Evolutionary conservation across 257 asterid species (phyloP), one percentile per base, ranked within the genome.

Genomic region (Paraleonurus japonicus): DNA sequence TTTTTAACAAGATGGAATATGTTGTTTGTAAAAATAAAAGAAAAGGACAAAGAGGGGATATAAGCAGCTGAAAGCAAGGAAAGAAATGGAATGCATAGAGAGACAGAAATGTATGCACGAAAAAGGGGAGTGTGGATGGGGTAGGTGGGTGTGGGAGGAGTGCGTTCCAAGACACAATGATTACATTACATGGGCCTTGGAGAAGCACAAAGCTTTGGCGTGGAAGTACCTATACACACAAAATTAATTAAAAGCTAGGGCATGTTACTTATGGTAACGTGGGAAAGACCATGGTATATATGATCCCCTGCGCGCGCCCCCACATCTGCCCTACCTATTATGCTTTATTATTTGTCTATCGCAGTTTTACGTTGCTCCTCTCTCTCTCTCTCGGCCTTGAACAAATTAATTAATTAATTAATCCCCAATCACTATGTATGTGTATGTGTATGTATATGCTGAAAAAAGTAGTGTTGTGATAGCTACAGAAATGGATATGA

Each of bases 101-200:
- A n/a, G n/a, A n/a, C n/a, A n/a, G n/a, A n/a, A n/a, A n/a, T n/a
- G n/a, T n/a, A n/a, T n/a, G n/a, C n/a, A n/a, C n/a, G n/a, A n/a
- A n/a, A n/a, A n/a, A n/a, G n/a, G n/a, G n/a, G n/a, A n/a, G n/a
- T n/a, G n/a, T n/a, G n/a, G n/a, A n/a, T n/a, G n/a, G n/a, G n/a
- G n/a, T n/a, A n/a, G n/a, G n/a, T n/a, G n/a, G n/a, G 71, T 54
- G 32, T 15, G 69, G 28, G 61, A 35, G 79, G 88, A 84, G 87
- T 90, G 86, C 83, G 81, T 88, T 79, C 85, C 84, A 81, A 88
- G 95, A 88, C 96, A 87, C 84, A 90, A 85, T 90, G 83, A 88
- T 88, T 86, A 85, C 84, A 88, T 88, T 86, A 85, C 88, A 82
- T 66, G 84, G 88, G 76, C 76, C 72, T 75, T 83, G 89, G 89